Base-by-base conservation (phyloP, 2,329 filamentous ascomycete species). In the Aspergillus jensenii region DNA sequence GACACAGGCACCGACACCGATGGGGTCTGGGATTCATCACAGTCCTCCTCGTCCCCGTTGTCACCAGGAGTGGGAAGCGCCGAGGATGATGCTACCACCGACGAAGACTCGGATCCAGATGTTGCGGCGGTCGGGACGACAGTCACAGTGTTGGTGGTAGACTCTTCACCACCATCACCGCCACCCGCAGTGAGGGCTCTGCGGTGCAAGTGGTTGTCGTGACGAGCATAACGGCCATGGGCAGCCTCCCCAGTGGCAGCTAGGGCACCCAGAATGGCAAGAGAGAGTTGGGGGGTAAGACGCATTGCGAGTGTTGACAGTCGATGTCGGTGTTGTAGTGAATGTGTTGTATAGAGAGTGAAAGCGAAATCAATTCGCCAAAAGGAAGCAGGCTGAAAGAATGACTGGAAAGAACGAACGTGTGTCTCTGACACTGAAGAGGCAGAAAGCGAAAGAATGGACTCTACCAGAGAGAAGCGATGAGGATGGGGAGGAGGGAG, bases 331-430 rank as follows among this genome's bases (percentile, higher is more conserved):
- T 17, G 50, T 52, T 23, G 35, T 48, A 39, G 21, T 41, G 39
- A 41, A n/a, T 11, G 9, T 43, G 37, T 27, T 19, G 12, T 40
- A 62, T 57, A 60, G 59, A 60, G 55, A 58, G 56, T 52, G 55
- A 51, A 23, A 52, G 59, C 72, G 70, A 75, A 75, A 63, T 75
- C 73, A 65, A 75, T 73, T 72, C 73, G 72, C 70, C 15, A 31
- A 39, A 33, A 15, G 9, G 23, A 44, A 19, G 44, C 21, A 52
- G 43, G 46, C 12, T 55, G 50, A 59, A 58, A n/a, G 54, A 62
- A 45, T 59, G 56, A 56, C 54, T 46, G 54, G 31, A 56, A 56
- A 25, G 54, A 56, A 46, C 46, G 54, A 45, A 56, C 39, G 46
- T 48, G 55, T 60, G 55, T 60, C 63, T 60, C 63, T 49, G 46